Evolutionary conservation across 176 grass and related monocot species (phyloP).

Genomic region (Triticum turgidum): DNA sequence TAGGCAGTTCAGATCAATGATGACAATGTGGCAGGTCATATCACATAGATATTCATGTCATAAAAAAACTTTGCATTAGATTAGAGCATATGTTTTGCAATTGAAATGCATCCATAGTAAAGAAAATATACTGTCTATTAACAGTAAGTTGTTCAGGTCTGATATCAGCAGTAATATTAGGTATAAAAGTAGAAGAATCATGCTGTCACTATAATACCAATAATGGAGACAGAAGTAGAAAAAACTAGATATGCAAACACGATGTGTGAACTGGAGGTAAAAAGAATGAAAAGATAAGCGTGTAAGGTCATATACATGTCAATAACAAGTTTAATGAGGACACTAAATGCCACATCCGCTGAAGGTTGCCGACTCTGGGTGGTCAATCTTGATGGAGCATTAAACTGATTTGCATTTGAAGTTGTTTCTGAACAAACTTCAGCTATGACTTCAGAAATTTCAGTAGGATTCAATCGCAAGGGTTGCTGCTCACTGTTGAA

Average conservation of each 20-base stretch:
- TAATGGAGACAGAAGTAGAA: neutral
- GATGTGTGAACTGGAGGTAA: slow-evolving; percentile 13
- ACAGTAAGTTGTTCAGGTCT: neutral
- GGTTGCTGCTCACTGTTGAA: slow-evolving; percentile 96
- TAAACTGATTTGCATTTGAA: slow-evolving; percentile 59
- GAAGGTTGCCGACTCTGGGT: slow-evolving; percentile 76
- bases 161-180: neutral
- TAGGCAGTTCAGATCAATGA: slow-evolving; percentile 7
- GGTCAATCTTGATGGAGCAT: slow-evolving; percentile 57
- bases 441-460: slow-evolving; percentile 95
- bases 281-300: slow-evolving; percentile 26
- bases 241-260: slow-evolving; percentile 9
- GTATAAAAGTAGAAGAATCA: neutral
- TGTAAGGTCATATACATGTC: slow-evolving; percentile 76
- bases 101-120: neutral
- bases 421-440: slow-evolving; percentile 86
- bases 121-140: slow-evolving; percentile 3
- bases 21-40: neutral
- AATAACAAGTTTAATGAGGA: slow-evolving; percentile 98
- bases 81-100: neutral
- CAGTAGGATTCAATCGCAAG: slow-evolving; percentile 81
- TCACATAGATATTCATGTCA: slow-evolving; percentile 11
- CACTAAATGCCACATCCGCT: slow-evolving; percentile 89
- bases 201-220: neutral
- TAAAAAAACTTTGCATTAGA: slow-evolving; percentile 14